A percentile compares a stretch with the other conserved stretches of the same genome.
Conservation (phyloP, 257 asterid genomes). For the Parsonsia alboflavescens region DNA sequence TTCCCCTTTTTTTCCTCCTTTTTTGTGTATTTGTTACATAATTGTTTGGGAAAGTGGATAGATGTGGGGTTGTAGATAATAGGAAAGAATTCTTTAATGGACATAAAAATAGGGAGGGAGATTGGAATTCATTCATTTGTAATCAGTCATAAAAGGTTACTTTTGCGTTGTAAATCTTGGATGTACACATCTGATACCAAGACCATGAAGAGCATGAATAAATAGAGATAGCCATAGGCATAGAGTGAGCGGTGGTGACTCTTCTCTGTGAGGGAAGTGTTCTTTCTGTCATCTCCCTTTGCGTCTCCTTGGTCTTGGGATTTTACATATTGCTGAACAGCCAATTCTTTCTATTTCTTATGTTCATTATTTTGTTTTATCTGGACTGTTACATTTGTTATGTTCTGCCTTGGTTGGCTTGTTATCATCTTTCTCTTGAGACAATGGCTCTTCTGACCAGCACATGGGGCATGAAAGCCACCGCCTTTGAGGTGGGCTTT, state of each 20-base stretch:
- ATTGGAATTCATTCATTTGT: slow-evolving; percentile 49
- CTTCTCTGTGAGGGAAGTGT: not conserved
- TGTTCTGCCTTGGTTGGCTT: too few relatives aligned
- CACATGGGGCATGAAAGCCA: not conserved
- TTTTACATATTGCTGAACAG: not conserved
- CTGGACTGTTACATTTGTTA: not conserved
- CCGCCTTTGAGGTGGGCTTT: too few relatives aligned
- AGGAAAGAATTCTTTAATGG: slow-evolving; percentile 48
- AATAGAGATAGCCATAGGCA: slow-evolving; percentile 3
- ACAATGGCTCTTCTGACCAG: too few relatives aligned
- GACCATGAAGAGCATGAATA: slow-evolving; percentile 17
- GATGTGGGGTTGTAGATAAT: slow-evolving; percentile 32
- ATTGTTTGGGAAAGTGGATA: slow-evolving; percentile 29
- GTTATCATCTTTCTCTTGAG: too few relatives aligned
- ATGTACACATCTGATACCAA: slow-evolving; percentile 28
- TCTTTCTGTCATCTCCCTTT: not conserved
- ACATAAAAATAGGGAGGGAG: slow-evolving; percentile 33
- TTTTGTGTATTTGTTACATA: slow-evolving; percentile 17
- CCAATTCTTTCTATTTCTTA: not conserved
- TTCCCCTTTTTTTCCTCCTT: not conserved
- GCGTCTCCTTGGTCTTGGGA: too few relatives aligned
- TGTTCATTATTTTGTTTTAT: not conserved
- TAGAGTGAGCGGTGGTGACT: slow-evolving; percentile 15
- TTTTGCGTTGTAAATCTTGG: slow-evolving; percentile 29
- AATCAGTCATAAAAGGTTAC: slow-evolving; percentile 24